Percentiles rank a stretch among this genome's conserved stretches.
Conservation (phyloP, 768 basidiomycete genomes). For the Amanita subjunquillea region DNA sequence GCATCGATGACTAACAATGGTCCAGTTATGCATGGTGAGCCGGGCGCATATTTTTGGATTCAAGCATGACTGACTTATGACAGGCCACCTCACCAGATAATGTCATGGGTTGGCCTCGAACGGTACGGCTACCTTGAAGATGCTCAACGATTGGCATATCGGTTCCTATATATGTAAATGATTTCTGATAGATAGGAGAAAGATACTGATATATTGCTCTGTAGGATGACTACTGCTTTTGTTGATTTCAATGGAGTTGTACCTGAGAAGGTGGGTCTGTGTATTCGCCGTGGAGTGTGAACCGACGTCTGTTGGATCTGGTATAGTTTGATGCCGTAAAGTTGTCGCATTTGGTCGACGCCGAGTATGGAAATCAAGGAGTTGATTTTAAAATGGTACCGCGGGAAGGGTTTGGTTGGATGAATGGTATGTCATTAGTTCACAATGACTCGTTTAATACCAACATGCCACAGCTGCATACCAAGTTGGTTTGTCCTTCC, state of each 20-base stretch:
- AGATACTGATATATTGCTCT: not conserved
- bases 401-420: slow-evolving; percentile 97
- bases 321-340: slow-evolving; percentile 88
- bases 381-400: slow-evolving; percentile 98
- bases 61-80: not conserved
- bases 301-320: not conserved
- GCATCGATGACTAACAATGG: slow-evolving; percentile 9
- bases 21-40: slow-evolving; percentile 56
- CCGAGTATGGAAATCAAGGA: slow-evolving; percentile 94
- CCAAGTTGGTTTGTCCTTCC: slow-evolving; percentile 92
- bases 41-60: not conserved
- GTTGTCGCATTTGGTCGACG: slow-evolving; percentile 91
- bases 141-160: slow-evolving; percentile 86
- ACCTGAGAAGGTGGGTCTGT: slow-evolving; percentile 74
- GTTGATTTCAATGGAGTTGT: slow-evolving; percentile 98
- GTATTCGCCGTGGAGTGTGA: not conserved
- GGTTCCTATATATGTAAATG: slow-evolving; percentile 90
- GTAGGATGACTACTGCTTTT: slow-evolving; percentile 86
- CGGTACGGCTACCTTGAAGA: slow-evolving; percentile 94
- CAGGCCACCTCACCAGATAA: slow-evolving; percentile 97
- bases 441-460: not conserved
- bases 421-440: slow-evolving; percentile 61
- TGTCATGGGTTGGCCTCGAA: slow-evolving; percentile 95
- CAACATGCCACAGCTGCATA: slow-evolving; percentile 58
- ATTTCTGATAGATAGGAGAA: not conserved